Evolutionary conservation across 345 rosid species (phyloP).

Genomic region (Linum trigynum): DNA sequence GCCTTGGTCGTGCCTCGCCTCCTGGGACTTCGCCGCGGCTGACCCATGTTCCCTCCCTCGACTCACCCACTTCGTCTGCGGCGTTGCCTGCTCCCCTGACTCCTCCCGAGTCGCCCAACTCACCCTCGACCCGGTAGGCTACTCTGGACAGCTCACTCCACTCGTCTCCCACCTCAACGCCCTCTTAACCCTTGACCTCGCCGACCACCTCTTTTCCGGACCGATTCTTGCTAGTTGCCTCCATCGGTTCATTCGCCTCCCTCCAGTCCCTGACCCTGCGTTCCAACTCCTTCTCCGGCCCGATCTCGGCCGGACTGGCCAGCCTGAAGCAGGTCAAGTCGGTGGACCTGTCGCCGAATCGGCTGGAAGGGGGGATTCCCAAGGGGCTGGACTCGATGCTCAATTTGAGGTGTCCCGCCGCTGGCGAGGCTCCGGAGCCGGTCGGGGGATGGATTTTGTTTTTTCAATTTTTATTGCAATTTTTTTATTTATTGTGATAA

Average conservation of each 20-base stretch:
- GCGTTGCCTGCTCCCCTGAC: constrained; percentile 33
- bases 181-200: constrained; percentile 55
- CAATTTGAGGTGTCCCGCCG: constrained; percentile 26
- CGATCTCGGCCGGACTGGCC: constrained; percentile 42
- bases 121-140: constrained; percentile 74
- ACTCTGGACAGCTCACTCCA: constrained; percentile 67
- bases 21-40: constrained; percentile 50
- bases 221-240: constrained; percentile 33
- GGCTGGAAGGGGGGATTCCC: constrained; percentile 54
- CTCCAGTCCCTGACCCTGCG: constrained; percentile 59
- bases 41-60: constrained; percentile 73
- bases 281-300: constrained; percentile 58
- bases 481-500: no score
- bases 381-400: constrained; percentile 26
- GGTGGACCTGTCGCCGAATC: constrained; percentile 58
- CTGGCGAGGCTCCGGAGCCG: no score
- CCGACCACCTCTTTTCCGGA: constrained; percentile 64
- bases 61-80: constrained; percentile 40
- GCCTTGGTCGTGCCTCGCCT: constrained; percentile 51
- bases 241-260: constrained; percentile 32
- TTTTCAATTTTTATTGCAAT: no score
- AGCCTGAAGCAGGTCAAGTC: constrained; percentile 36
- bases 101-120: constrained; percentile 26
- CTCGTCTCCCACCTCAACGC: constrained; percentile 43
- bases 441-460: no score